phyloP scores from a whole-genome alignment of 495 filamentous ascomycete genomes.

The Penicillium roqueforti region DNA sequence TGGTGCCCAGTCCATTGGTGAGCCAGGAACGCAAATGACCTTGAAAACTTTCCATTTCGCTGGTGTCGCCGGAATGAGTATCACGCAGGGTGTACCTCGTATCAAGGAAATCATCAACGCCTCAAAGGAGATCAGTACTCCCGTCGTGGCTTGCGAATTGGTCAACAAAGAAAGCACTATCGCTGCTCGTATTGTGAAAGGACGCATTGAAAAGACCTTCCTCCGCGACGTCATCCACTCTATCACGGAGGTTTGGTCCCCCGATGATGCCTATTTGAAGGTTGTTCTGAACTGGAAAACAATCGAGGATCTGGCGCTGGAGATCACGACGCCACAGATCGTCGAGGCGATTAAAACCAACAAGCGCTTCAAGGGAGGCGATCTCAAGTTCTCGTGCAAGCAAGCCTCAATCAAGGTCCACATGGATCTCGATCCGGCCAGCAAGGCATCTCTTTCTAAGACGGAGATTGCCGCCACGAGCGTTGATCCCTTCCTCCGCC shows the following conservation, averaged over 20 bases:
- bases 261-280: conserved; percentile 64
- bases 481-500: conserved; percentile 71
- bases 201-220: conserved; percentile 71
- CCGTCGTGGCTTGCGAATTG: conserved; percentile 82
- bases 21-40: conserved; percentile 98
- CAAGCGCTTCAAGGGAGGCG: conserved; percentile 67
- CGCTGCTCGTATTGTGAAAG: conserved; percentile 83
- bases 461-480: conserved; percentile 50
- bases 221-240: conserved; percentile 59
- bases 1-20: conserved; percentile 95
- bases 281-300: conserved; percentile 74
- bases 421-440: conserved; percentile 55
- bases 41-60: conserved; percentile 99
- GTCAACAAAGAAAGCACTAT: conserved; percentile 62
- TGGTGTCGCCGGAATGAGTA: conserved; percentile 98
- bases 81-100: conserved; percentile 97
- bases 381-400: conserved; percentile 48
- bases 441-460: conserved; percentile 50
- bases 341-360: conserved; percentile 64
- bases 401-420: conserved; percentile 53
- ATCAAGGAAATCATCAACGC: conserved; percentile 99
- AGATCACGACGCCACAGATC: conserved; percentile 66
- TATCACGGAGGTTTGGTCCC: conserved; percentile 79
- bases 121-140: conserved; percentile 86
- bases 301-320: conserved; percentile 72